Evolutionary conservation across 1,284 basidiomycete species (phyloP), one percentile per base, ranked within the genome.

Genomic region (Wallemia ichthyophaga): DNA sequence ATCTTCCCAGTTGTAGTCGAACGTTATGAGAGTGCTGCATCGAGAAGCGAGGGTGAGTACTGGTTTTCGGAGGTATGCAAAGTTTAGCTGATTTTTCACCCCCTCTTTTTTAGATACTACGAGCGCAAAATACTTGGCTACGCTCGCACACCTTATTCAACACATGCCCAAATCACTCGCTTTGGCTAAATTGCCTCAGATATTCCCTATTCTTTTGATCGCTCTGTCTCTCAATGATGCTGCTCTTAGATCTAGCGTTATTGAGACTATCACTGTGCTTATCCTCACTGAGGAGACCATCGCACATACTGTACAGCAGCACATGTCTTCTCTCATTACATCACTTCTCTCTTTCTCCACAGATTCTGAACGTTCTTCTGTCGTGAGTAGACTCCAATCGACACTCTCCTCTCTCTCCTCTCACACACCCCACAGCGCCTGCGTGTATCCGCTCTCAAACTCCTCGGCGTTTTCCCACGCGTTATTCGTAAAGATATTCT

Each of bases 201-300:
- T 85, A 60, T 60, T 95, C 63, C 89, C 92, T 0, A 73, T 96
- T 19, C 75, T 99, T 1, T 73, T 98, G 56, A 84, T 84, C 23
- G 82, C 85, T 1, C 76, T 98, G 5, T 77, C 82, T 33, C 71
- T 94, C 1, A 77, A 80, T 1, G 82, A 88, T 67, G 69, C 77
- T 2, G 74, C 77, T 24, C 79, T 91, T 60, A 78, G 85, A 21
- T 74, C 76, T 1, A 81, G 83, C 68, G 82, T 89, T 31, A 83
- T 95, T 58, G 78, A 83, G 59, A 83, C 82, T 1, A 73, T 98
- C 27, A 75, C 80, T 1, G 75, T 79, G 0, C 78, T 87, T 21
- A 78, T 84, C 1, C 76, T 78, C 63, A 75, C 77, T 5, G 76
- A 78, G 53, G 72, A 78, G 2, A 69, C 71, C 11, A 62, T 62